Evolutionary conservation across 352 stramenopile species (phyloP).

Genomic region (Proteromonas lacertae): DNA sequence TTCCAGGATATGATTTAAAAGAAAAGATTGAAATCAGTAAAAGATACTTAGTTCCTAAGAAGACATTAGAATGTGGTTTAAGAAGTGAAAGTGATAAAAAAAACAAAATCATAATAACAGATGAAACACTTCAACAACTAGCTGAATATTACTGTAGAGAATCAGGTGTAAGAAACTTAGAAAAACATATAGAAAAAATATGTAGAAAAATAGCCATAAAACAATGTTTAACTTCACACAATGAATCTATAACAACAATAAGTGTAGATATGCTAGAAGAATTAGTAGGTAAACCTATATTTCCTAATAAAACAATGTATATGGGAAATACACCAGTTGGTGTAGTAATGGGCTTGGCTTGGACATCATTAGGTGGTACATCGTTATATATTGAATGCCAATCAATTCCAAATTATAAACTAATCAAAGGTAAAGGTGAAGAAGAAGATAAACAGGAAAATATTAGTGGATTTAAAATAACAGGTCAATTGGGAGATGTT

Average conservation of each 20-base stretch:
- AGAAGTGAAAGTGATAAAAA: constrained; percentile 12
- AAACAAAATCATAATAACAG: constrained; percentile 41
- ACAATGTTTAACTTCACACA: constrained; percentile 42
- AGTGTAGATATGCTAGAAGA: too few species aligned
- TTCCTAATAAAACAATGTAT: constrained; percentile 83
- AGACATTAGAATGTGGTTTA: constrained; percentile 52
- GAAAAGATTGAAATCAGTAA: constrained; percentile 90
- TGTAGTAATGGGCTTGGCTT: constrained; percentile 93
- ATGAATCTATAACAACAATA: constrained; percentile 84
- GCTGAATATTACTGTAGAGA: constrained; percentile 76
- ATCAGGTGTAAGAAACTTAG: constrained; percentile 74
- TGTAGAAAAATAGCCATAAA: constrained; percentile 38
- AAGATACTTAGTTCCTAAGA: constrained; percentile 85
- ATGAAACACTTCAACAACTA: constrained; percentile 52
- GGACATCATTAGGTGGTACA: constrained; percentile 82
- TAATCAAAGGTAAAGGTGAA: constrained; percentile 13
- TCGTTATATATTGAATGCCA: constrained; percentile 88
- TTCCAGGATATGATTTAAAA: constrained; percentile 58
- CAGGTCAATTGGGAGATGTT: constrained; percentile 78
- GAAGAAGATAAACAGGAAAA: constrained; percentile 14
- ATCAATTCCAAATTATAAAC: constrained; percentile 5
- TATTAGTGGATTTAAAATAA: too few species aligned
- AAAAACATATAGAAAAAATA: constrained; percentile 81
- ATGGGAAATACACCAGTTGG: constrained; percentile 34
- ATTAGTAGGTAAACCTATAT: constrained; percentile 87